Evolutionary conservation across 1,284 basidiomycete species (phyloP).

Genomic region (Peniophora sp.): DNA sequence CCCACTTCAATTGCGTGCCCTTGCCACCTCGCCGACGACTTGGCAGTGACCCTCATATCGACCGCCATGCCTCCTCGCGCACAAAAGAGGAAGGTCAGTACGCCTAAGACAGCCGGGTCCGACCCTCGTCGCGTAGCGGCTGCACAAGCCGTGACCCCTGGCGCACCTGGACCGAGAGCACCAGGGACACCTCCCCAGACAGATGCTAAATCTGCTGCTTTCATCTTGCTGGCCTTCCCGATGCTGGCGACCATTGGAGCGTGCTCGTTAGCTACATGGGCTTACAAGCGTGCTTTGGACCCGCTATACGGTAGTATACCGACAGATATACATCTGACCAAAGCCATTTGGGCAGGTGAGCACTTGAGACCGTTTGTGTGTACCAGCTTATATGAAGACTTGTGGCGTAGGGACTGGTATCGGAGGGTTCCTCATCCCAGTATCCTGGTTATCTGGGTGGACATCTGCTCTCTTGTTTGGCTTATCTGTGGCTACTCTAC

Average conservation of each 20-base stretch:
- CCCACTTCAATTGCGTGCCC: too few species aligned
- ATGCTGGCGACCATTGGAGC: constrained; percentile 22
- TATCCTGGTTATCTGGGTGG: constrained; percentile 13
- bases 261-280: constrained; percentile 44
- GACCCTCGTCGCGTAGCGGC: neutral
- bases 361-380: constrained; percentile 28
- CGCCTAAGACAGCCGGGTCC: neutral
- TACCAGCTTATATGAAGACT: constrained; percentile 4
- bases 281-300: constrained; percentile 45
- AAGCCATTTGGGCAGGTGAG: constrained; percentile 32
- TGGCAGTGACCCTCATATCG: constrained; percentile 2
- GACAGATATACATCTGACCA: constrained; percentile 37
- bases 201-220: neutral
- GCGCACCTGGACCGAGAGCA: neutral
- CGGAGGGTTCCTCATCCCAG: too few species aligned
- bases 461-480: constrained; percentile 31
- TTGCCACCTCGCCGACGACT: too few species aligned
- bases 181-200: neutral
- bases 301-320: constrained; percentile 53
- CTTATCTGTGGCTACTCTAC: constrained; percentile 41
- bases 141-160: neutral
- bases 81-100: constrained; percentile 6
- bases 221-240: constrained; percentile 13
- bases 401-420: too few species aligned
- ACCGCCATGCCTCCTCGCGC: constrained; percentile 6